Percentiles rank a stretch among this genome's conserved stretches.
Evolutionary conservation across 2,329 filamentous ascomycete genomes (phyloP).

Genomic region (Ceratocystis colombiana): DNA sequence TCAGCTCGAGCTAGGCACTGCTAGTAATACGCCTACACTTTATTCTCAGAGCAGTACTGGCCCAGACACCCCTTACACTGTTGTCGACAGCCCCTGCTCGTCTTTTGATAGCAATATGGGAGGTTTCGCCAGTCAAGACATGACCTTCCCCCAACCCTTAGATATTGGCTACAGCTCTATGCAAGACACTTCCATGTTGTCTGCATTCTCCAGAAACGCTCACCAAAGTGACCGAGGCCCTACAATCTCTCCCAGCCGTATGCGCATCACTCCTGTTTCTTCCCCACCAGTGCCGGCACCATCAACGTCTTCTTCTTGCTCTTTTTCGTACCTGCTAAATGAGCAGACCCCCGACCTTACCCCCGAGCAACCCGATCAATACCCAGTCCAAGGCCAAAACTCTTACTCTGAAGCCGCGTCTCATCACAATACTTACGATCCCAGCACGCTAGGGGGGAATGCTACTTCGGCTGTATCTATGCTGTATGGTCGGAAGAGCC

Average conservation of each 20-base stretch:
- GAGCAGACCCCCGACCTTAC: background rate
- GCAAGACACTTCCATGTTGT: slow-evolving; percentile 8
- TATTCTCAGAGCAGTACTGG: slow-evolving; percentile 5
- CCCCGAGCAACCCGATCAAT: background rate
- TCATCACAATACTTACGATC: background rate
- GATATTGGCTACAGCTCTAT: background rate
- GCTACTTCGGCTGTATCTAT: background rate
- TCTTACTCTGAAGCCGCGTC: background rate
- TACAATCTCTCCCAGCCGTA: background rate
- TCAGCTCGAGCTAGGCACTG: background rate
- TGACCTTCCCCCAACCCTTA: slow-evolving; percentile 13
- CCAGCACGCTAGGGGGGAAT: background rate
- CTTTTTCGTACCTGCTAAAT: background rate
- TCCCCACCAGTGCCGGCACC: background rate
- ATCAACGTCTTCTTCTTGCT: background rate
- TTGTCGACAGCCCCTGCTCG: slow-evolving; percentile 14
- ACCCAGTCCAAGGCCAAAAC: background rate
- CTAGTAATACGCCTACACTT: background rate
- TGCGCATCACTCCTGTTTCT: background rate
- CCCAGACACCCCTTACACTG: slow-evolving; percentile 6
- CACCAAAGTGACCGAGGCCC: background rate
- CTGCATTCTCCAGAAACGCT: background rate
- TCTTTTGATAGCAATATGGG: slow-evolving; percentile 19
- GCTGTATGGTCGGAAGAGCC: background rate
- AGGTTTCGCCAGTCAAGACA: background rate